These are phyloP conservation scores for Raphanus hybrid DNA, from an alignment of 441 rosid genomes.

Conservation along the genomic window DNA sequence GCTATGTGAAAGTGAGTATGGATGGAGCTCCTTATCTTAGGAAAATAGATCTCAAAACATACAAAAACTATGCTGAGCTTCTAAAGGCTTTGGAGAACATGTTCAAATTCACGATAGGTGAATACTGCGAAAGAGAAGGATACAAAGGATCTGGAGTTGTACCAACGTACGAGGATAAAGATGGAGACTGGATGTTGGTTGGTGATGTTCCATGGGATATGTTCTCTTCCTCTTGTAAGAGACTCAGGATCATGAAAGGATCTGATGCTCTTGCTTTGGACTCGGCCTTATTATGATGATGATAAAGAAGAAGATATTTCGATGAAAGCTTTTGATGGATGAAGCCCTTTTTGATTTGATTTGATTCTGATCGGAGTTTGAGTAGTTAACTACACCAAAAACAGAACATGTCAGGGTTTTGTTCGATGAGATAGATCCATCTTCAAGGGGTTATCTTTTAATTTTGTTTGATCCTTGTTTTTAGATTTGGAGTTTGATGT, in stretches of 20 bases:
- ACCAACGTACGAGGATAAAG: conserved; percentile 59
- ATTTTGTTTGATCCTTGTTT: neutral
- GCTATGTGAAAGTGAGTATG: conserved; percentile 64
- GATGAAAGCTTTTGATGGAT: neutral
- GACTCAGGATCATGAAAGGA: conserved; percentile 57
- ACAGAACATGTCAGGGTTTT: conserved; percentile 24
- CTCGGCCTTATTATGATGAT: conserved; percentile 33
- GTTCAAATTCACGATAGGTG: conserved; percentile 63
- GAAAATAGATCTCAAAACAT: conserved; percentile 63
- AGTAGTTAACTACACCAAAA: conserved; percentile 22
- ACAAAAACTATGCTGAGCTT: conserved; percentile 57
- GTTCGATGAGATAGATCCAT: conserved; percentile 27
- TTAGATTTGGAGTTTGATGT: conserved; percentile 34
- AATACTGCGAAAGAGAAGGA: conserved; percentile 47
- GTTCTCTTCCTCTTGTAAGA: conserved; percentile 55
- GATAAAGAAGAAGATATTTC: neutral
- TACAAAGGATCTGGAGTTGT: conserved; percentile 52
- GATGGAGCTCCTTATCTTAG: conserved; percentile 81
- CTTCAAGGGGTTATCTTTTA: conserved; percentile 14
- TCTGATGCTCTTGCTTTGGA: conserved; percentile 43
- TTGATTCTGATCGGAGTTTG: conserved; percentile 36
- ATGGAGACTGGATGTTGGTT: conserved; percentile 51
- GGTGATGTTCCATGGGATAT: conserved; percentile 64
- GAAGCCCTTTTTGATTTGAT: too few species aligned
- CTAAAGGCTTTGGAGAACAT: conserved; percentile 58